phyloP scores from a whole-genome alignment of 116 monocot genomes.

The Zostera marina region DNA sequence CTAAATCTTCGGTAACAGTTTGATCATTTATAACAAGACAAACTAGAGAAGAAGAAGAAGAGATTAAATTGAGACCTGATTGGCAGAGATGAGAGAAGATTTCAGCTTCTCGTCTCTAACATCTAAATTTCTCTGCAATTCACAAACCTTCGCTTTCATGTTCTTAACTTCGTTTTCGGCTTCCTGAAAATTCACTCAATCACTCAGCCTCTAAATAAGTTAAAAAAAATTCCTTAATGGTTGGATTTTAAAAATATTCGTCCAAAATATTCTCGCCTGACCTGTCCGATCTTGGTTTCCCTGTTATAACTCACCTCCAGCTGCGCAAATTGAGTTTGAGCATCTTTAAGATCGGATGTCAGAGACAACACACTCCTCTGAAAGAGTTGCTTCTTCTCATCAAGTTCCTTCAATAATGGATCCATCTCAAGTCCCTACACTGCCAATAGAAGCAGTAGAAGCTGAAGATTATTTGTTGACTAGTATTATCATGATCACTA shows the following conservation, averaged over 20 bases:
- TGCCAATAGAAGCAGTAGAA: slow-evolving; percentile 8
- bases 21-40: too few species aligned
- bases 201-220: neutral
- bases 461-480: neutral
- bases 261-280: slow-evolving; percentile 5
- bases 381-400: slow-evolving; percentile 82
- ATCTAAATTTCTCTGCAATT: slow-evolving; percentile 28
- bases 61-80: slow-evolving; percentile 18
- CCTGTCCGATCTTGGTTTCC: slow-evolving; percentile 56
- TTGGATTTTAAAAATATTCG: neutral
- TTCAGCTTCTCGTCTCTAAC: slow-evolving; percentile 26
- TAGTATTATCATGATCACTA: too few species aligned
- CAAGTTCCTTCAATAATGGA: slow-evolving; percentile 73
- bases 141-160: slow-evolving; percentile 45
- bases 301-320: slow-evolving; percentile 41
- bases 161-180: slow-evolving; percentile 38
- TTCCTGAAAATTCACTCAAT: slow-evolving; percentile 15
- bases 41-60: neutral
- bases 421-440: slow-evolving; percentile 52
- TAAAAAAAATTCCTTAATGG: slow-evolving; percentile 1
- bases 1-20: too few species aligned
- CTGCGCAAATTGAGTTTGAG: slow-evolving; percentile 26
- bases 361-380: slow-evolving; percentile 44
- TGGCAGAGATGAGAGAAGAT: slow-evolving; percentile 14
- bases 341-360: slow-evolving; percentile 76